These are phyloP conservation scores for Rhytidiadelphus loreus DNA, from an alignment of 225 moss, liverwort and hornwort species.

Conservation along the genomic window DNA sequence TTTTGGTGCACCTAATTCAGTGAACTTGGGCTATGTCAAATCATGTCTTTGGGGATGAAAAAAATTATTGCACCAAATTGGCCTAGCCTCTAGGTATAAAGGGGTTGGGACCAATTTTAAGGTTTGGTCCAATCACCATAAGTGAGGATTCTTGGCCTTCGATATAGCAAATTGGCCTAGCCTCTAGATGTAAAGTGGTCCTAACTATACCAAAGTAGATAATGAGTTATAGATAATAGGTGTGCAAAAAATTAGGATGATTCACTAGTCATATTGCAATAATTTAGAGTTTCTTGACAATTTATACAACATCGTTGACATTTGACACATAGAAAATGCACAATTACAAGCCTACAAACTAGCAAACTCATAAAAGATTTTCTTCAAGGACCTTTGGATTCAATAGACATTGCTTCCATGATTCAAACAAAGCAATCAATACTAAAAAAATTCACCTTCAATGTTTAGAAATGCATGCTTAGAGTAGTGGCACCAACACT, in stretches of 20 bases:
- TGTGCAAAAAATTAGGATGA: neutral
- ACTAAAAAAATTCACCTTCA: neutral
- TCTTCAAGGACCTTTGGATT: neutral
- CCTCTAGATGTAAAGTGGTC: too few relatives aligned
- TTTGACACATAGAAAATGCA: neutral
- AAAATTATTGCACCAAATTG: too few relatives aligned
- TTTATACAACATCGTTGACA: neutral
- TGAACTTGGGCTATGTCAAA: too few relatives aligned
- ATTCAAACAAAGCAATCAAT: neutral
- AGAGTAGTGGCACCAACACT: neutral
- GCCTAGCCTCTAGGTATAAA: too few relatives aligned
- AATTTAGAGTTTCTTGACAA: neutral
- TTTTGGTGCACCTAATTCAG: too few relatives aligned
- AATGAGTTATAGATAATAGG: neutral
- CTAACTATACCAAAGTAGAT: neutral
- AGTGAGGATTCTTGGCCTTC: too few relatives aligned
- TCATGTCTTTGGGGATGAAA: too few relatives aligned
- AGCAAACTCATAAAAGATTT: neutral
- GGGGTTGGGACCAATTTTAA: too few relatives aligned
- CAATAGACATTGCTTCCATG: accelerated
- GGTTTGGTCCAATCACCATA: too few relatives aligned
- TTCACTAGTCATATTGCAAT: accelerated
- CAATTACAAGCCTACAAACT: neutral
- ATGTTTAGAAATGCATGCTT: neutral
- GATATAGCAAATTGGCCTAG: too few relatives aligned